Evolutionary conservation across 495 filamentous ascomycete species (phyloP).

Genomic region (Xylaria intraflava): DNA sequence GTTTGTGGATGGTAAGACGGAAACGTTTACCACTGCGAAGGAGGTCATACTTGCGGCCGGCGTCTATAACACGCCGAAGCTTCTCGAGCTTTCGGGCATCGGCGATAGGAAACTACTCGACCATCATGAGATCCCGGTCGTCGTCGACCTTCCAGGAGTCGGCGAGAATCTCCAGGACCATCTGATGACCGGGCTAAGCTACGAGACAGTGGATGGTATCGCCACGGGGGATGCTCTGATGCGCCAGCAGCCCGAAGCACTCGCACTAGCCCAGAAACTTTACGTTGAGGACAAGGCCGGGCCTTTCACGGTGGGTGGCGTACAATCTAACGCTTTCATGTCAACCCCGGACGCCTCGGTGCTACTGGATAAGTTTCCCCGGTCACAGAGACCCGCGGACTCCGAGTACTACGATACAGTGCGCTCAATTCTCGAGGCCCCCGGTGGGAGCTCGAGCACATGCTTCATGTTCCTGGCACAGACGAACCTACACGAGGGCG

Average conservation of each 20-base stretch:
- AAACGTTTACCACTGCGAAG: conserved; percentile 16
- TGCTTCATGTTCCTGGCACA: conserved; percentile 15
- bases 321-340: conserved; percentile 17
- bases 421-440: conserved; percentile 9
- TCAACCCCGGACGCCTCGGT: conserved; percentile 1
- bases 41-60: conserved; percentile 44
- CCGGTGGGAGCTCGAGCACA: background rate
- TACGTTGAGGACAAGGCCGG: conserved; percentile 12
- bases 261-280: conserved; percentile 6
- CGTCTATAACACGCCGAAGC: conserved; percentile 41
- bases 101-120: conserved; percentile 26
- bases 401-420: conserved; percentile 6
- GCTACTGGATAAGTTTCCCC: conserved; percentile 7
- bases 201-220: conserved; percentile 12
- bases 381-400: background rate
- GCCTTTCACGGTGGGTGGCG: conserved; percentile 13
- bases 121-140: conserved; percentile 18
- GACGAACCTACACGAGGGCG: conserved; percentile 8
- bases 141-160: conserved; percentile 27
- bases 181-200: conserved; percentile 29
- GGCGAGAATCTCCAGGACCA: conserved; percentile 35
- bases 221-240: conserved; percentile 10
- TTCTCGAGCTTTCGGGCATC: conserved; percentile 45
- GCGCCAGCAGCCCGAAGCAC: conserved; percentile 14
- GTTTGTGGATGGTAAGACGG: conserved; percentile 21